phyloP scores from a whole-genome alignment of 1,139 yeast species.

The Sugiyamaella xylanicola region DNA sequence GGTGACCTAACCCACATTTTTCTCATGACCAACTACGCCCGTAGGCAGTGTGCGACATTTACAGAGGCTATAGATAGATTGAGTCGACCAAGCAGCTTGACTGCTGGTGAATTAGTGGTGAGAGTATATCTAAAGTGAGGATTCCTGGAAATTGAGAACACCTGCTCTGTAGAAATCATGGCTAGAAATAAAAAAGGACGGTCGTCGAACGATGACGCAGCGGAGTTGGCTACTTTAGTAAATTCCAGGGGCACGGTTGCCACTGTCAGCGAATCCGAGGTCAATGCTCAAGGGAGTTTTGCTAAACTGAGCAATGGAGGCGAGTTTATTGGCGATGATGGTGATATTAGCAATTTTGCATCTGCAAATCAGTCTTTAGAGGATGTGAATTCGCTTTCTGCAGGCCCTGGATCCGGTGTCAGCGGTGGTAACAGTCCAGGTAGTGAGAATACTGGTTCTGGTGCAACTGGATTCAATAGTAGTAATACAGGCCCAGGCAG shows the following conservation, averaged over 20 bases:
- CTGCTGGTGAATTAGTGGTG: no score
- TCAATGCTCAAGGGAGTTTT: constrained; percentile 16
- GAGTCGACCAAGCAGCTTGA: no score
- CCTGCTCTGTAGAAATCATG: not conserved
- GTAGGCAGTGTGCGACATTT: no score
- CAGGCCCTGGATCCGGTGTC: no score
- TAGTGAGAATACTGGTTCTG: not conserved
- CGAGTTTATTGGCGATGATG: constrained; percentile 2
- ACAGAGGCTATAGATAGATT: no score
- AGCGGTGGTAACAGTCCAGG: not conserved
- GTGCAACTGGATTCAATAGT: no score
- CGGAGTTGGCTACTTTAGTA: constrained; percentile 21
- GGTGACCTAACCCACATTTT: no score
- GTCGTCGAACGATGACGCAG: constrained; percentile 2
- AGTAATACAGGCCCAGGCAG: not conserved
- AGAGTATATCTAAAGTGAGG: no score
- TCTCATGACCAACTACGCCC: no score
- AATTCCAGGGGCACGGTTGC: constrained; percentile 18
- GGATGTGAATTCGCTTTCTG: not conserved
- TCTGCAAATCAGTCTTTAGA: not conserved
- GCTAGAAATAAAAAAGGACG: not conserved
- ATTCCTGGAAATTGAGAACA: not conserved
- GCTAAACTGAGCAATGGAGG: constrained; percentile 4
- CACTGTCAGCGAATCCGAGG: constrained; percentile 12
- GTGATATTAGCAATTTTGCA: not conserved